phyloP scores from a whole-genome alignment of 1,284 basidiomycete species.

The Austroboletus rostrupii region DNA sequence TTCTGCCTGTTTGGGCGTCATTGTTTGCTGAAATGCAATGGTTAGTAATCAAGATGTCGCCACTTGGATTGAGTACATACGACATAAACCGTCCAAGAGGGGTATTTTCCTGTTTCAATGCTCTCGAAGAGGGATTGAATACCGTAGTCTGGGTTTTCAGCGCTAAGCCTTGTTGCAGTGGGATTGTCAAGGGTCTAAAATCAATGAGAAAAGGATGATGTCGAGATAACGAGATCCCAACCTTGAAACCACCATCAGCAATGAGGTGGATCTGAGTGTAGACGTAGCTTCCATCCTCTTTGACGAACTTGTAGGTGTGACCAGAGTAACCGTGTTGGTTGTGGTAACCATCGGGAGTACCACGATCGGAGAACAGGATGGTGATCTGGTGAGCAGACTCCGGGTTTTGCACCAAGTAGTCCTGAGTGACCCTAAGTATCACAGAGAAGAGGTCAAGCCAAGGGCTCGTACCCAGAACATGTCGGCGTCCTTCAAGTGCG shows the following conservation, averaged over 20 bases:
- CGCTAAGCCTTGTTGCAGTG: conserved; percentile 54
- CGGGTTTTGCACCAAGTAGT: conserved; percentile 89
- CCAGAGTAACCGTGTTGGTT: conserved; percentile 88
- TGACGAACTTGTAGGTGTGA: conserved; percentile 89
- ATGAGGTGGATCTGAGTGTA: conserved; percentile 83
- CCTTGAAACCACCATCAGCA: conserved; percentile 76
- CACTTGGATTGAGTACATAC: conserved; percentile 36
- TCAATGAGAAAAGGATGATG: conserved; percentile 1
- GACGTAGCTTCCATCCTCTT: conserved; percentile 75
- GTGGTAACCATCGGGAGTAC: conserved; percentile 83
- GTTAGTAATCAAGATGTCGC: conserved; percentile 3
- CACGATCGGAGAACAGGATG: conserved; percentile 88
- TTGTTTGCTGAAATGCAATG: conserved; percentile 62
- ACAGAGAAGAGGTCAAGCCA: neutral
- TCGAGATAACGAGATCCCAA: conserved; percentile 18
- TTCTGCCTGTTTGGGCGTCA: conserved; percentile 89
- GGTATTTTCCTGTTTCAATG: conserved; percentile 76
- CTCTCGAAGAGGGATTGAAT: conserved; percentile 73
- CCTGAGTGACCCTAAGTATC: conserved; percentile 41
- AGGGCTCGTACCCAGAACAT: conserved; percentile 66
- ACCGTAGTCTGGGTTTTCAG: conserved; percentile 80
- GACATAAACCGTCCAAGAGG: conserved; percentile 76
- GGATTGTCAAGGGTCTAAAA: conserved; percentile 58
- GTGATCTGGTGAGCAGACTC: conserved; percentile 90
- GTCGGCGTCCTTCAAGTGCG: conserved; percentile 79